Percentiles rank a stretch among this genome's conserved stretches.
Evolutionary conservation across 208 protist genomes (phyloP).

Genomic region (Trichomonas tenax): DNA sequence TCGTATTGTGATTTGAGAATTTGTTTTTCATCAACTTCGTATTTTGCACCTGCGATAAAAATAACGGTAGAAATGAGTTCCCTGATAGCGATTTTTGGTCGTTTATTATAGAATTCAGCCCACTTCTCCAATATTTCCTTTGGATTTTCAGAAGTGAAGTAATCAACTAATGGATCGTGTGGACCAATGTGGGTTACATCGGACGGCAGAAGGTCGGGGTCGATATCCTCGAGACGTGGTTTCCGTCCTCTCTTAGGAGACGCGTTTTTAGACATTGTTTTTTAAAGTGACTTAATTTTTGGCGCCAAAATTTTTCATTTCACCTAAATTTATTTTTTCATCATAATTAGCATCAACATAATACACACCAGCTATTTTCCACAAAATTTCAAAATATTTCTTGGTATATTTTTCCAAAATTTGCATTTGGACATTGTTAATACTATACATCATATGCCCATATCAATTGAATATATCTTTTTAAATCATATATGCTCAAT

Average conservation of each 20-base stretch:
- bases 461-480: too few relatives aligned
- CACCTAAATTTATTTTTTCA: too few relatives aligned
- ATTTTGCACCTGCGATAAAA: background rate
- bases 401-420: too few relatives aligned
- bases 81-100: background rate
- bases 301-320: background rate
- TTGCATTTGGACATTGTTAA: too few relatives aligned
- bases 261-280: background rate
- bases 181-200: background rate
- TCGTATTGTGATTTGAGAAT: background rate
- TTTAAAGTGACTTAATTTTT: background rate
- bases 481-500: too few relatives aligned
- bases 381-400: too few relatives aligned
- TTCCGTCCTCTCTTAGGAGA: background rate
- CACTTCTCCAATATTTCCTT: background rate
- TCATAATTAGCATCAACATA: too few relatives aligned
- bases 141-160: background rate
- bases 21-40: background rate
- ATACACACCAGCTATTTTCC: too few relatives aligned
- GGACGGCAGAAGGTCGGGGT: background rate
- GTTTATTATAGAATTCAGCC: conserved; percentile 6
- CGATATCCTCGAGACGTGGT: background rate
- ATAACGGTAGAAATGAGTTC: background rate
- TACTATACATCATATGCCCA: too few relatives aligned
- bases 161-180: background rate